Evolutionary conservation across 805 yeast species (phyloP).

Genomic region (Saccharomycopsis microspora): DNA sequence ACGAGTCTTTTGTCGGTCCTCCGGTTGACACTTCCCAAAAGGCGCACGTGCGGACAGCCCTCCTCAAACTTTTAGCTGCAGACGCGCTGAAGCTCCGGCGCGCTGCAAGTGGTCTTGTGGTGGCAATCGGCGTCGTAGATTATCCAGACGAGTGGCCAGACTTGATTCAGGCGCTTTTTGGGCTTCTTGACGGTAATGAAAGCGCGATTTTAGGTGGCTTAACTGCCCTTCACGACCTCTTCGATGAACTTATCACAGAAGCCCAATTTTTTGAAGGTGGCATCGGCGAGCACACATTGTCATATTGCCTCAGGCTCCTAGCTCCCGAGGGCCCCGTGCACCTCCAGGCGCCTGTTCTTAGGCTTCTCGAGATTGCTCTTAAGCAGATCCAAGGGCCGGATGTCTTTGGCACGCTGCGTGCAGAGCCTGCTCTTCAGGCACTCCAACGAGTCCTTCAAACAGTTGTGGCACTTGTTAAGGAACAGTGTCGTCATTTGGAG

Average conservation of each 20-base stretch:
- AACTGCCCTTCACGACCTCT: slow-evolving; percentile 57
- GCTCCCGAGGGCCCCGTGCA: slow-evolving; percentile 8
- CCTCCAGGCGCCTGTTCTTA: slow-evolving; percentile 21
- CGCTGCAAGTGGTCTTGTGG: slow-evolving; percentile 62
- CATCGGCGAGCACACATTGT: slow-evolving; percentile 43
- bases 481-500: slow-evolving; percentile 5
- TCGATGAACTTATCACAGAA: slow-evolving; percentile 78
- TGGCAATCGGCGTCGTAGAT: slow-evolving; percentile 79
- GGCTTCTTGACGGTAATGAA: slow-evolving; percentile 24
- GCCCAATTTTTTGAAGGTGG: slow-evolving; percentile 77
- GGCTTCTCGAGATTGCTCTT: slow-evolving; percentile 42
- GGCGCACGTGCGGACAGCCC: slow-evolving; percentile 32
- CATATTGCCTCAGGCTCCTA: slow-evolving; percentile 33
- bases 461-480: slow-evolving; percentile 2
- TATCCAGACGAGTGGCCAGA: slow-evolving; percentile 96
- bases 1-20: slow-evolving; percentile 61
- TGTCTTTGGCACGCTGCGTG: slow-evolving; percentile 29
- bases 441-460: slow-evolving; percentile 4
- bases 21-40: slow-evolving; percentile 47
- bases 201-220: slow-evolving; percentile 39
- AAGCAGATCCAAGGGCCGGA: slow-evolving; percentile 42
- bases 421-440: background rate
- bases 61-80: slow-evolving; percentile 37
- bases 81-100: slow-evolving; percentile 49
- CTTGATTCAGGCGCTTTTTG: slow-evolving; percentile 39